Evolutionary conservation across 148 eudicot species (phyloP), one percentile per base, ranked within the genome.

Genomic region (Mesembryanthemum crystallinum): DNA sequence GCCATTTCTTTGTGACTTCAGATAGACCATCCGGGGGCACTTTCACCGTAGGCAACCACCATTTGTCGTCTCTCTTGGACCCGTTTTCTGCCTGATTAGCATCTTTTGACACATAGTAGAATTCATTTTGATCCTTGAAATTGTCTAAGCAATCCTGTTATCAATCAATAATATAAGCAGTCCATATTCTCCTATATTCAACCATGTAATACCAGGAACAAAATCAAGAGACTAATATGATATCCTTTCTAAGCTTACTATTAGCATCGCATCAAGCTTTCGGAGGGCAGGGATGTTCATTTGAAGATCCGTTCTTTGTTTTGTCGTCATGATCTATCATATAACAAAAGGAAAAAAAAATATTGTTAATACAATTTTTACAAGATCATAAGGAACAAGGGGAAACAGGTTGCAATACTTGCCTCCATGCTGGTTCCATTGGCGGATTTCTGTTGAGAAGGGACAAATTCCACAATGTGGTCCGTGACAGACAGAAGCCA

Each of bases 401-500:
- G 58, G 69, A 51, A 27, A 3, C 23, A 39, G 37, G 13, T 59
- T 7, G 17, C 51, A 65, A 24, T 20, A 49, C 21, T 67, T 81
- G 83, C 94, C 92, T 92, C 97, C 89, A 92, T 92, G n/a, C 71
- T 79, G 33, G 84, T 70, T 76, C 97, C 97, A 84, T 87, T 88
- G 8, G 88, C 84, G 18, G 80, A 65, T 43, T 74, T 83, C 59
- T 92, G 92, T 69, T 87, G 84, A 27, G 89, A 79, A 77, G 97
- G 92, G 51, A 77, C 91, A 67, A 90, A 83, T 77, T 92, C 97
- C 32, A 92, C 97, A 57, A 92, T 86, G 76, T 83, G 86, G 80
- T 92, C 91, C 4, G 97, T 86, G 62, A 92, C 97, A 24, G 97
- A 92, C 58, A 92, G 70, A 35, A 88, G 81, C 94, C 97, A 92